Percentiles rank a stretch among this genome's conserved stretches.
phyloP scores from a whole-genome alignment of 768 basidiomycete species.

The Melanogaster broomeanus region DNA sequence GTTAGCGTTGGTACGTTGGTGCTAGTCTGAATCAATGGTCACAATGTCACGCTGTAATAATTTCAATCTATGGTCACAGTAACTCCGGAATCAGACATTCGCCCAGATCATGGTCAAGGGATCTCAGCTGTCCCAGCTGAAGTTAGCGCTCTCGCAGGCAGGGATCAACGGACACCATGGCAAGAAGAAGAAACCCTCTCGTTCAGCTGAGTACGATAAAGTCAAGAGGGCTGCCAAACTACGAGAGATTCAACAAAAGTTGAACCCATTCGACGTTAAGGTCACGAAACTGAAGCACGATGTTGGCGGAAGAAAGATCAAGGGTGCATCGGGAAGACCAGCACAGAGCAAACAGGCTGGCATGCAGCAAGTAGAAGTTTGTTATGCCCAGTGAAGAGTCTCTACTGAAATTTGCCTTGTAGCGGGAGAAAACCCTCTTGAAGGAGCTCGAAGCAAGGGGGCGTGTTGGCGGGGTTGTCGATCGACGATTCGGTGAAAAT shows the following conservation, averaged over 20 bases:
- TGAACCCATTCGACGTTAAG: constrained; percentile 95
- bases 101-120: constrained; percentile 77
- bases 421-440: constrained; percentile 87
- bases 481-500: constrained; percentile 95
- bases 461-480: constrained; percentile 85
- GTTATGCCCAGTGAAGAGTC: neutral
- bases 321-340: constrained; percentile 81
- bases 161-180: constrained; percentile 67
- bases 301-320: constrained; percentile 85
- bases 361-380: constrained; percentile 72
- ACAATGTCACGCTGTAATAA: too few relatives aligned
- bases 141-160: constrained; percentile 76
- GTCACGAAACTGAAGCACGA: constrained; percentile 92
- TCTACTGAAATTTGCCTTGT: constrained; percentile 2
- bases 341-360: constrained; percentile 89
- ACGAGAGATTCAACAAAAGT: constrained; percentile 76
- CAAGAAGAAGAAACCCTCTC: constrained; percentile 68
- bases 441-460: constrained; percentile 85
- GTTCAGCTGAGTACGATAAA: constrained; percentile 71
- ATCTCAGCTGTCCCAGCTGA: constrained; percentile 91
- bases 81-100: too few relatives aligned
- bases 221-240: constrained; percentile 80
- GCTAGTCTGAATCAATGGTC: too few relatives aligned
- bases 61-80: too few relatives aligned
- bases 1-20: too few relatives aligned